Base-by-base conservation (phyloP, 2,329 filamentous ascomycete species). In the Penicillium rolfsii region DNA sequence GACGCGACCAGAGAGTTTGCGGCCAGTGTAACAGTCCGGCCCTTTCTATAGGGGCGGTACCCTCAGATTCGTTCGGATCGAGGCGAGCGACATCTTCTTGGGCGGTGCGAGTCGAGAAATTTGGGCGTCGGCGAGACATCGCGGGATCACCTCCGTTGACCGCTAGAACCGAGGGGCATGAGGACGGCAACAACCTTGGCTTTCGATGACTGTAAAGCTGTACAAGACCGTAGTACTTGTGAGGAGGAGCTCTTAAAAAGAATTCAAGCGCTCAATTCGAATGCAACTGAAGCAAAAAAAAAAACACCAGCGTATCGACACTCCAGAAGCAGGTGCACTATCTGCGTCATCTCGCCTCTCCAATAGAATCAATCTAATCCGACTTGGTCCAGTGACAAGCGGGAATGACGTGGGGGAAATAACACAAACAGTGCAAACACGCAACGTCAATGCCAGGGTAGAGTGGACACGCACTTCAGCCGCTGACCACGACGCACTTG, bases 31-130 rank as follows among this genome's bases (percentile, higher is more conserved):
- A 61, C n/a, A 71, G 57, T 26, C 67, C 64, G 50, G 61, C 64
- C 30, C 67, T 68, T 36, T 71, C 68, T 22, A 65, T 64, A 4
- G 70, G 61, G 28, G 66, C 67, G 36, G 64, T 55, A 52, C 61
- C 45, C 16, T 54, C 54, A 12, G 67, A 69, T 28, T 76, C 75
- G 53, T 65, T 72, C 35, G 74, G 74, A 48, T 68, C 76, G 33
- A 78, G 63, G 55, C 74, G 71, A 19, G 71, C 68, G 35, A 66
- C 73, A 71, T 78, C 76, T 68, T 76, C 76, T 64, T 73, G 64
- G 40, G 76, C 70, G 8, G 75, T 74, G 59, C 75, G 74, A 52
- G 76, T 72, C 22, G 75, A 75, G 64, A 79, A 77, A 58, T 71
- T 75, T n/a, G 76, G 76, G 58, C 74, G 71, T 66, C 70, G 71